Evolutionary conservation across 1,284 basidiomycete species (phyloP).

Genomic region (Meira miltonrushii): DNA sequence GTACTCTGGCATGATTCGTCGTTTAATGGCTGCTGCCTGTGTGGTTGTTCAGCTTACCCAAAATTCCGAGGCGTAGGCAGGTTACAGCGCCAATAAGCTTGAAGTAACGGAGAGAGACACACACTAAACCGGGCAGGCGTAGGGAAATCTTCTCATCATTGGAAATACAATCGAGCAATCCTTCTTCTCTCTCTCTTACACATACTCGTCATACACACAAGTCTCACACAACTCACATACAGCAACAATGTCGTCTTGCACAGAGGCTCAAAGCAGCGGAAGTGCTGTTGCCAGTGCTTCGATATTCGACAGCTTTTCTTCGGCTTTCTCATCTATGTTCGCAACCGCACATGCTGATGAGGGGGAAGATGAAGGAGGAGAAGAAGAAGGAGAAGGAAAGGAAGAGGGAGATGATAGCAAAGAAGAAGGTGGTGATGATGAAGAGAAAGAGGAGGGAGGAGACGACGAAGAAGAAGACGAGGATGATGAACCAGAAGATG

Average conservation of each 20-base stretch:
- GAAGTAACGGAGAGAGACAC: too few relatives aligned
- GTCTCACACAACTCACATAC: not conserved
- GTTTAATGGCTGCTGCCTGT: too few relatives aligned
- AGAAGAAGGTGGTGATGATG: not conserved
- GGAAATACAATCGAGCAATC: too few relatives aligned
- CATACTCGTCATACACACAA: not conserved
- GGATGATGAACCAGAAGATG: not conserved
- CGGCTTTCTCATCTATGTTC: constrained; percentile 3
- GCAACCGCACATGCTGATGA: constrained; percentile 12
- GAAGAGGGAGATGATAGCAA: not conserved
- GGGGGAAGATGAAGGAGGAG: constrained; percentile 6
- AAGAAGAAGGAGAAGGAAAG: not conserved
- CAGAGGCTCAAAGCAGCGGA: not conserved
- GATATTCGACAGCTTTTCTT: constrained; percentile 2
- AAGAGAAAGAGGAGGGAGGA: not conserved
- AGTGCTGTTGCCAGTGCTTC: not conserved
- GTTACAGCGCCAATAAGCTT: too few relatives aligned
- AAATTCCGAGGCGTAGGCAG: too few relatives aligned
- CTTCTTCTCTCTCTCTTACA: too few relatives aligned
- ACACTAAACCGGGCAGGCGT: too few relatives aligned
- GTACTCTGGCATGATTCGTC: too few relatives aligned
- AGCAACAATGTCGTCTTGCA: constrained; percentile 8
- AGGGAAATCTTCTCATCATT: too few relatives aligned
- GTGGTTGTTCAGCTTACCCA: too few relatives aligned
- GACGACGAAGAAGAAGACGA: not conserved